Percentiles rank a stretch among this genome's conserved stretches.
These are phyloP conservation scores for Cordyceps farinosa DNA, from an alignment of 2,329 filamentous ascomycete species.

Conservation along the genomic window DNA sequence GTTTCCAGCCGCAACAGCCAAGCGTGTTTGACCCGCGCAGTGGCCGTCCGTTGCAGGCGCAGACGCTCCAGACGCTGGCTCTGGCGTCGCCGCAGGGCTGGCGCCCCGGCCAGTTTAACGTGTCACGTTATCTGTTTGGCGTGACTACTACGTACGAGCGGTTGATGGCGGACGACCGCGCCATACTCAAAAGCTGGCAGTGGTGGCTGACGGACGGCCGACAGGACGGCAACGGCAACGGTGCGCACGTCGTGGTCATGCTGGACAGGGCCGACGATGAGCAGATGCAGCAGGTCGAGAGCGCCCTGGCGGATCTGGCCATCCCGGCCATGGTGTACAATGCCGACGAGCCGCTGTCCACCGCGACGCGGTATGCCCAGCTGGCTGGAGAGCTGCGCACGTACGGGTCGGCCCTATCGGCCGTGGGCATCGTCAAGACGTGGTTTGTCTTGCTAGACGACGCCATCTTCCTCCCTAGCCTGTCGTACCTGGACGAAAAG, in stretches of 20 bases:
- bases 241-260: conserved; percentile 40
- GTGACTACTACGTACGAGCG: conserved; percentile 42
- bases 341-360: conserved; percentile 30
- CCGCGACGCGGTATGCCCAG: conserved; percentile 36
- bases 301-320: conserved; percentile 32
- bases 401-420: conserved; percentile 32
- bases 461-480: conserved; percentile 43
- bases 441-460: conserved; percentile 46
- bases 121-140: conserved; percentile 41
- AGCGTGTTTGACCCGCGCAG: background rate
- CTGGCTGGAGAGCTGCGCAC: conserved; percentile 34
- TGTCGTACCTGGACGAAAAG: conserved; percentile 36
- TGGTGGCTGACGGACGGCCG: conserved; percentile 44
- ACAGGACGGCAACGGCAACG: conserved; percentile 38
- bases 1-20: conserved; percentile 2
- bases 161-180: conserved; percentile 36
- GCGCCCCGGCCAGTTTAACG: conserved; percentile 34
- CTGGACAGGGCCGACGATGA: conserved; percentile 36
- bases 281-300: conserved; percentile 32
- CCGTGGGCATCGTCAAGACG: conserved; percentile 35
- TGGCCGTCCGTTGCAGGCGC: background rate
- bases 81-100: conserved; percentile 33
- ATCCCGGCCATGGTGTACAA: conserved; percentile 39
- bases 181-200: conserved; percentile 41
- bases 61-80: conserved; percentile 23